These are phyloP conservation scores for Sporormia fimetaria DNA, from an alignment of 495 filamentous ascomycete genomes.

Conservation along the genomic window DNA sequence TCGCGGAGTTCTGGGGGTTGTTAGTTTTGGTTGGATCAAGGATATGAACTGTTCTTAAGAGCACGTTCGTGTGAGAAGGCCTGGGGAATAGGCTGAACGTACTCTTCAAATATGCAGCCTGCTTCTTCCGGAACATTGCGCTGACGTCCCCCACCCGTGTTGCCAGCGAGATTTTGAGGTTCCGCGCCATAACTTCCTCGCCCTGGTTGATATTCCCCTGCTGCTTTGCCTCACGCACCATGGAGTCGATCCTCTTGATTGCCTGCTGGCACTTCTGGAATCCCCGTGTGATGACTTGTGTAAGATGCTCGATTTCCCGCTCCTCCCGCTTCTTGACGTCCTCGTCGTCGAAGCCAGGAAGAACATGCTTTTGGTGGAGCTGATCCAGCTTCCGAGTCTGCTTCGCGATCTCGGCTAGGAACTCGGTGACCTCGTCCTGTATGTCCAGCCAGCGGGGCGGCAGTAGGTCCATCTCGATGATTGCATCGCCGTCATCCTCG, in stretches of 20 bases:
- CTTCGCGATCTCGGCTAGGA: slow-evolving; percentile 66
- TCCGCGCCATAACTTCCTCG: slow-evolving; percentile 91
- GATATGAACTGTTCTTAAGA: too few relatives aligned
- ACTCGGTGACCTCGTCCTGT: slow-evolving; percentile 81
- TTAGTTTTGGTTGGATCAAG: slow-evolving; percentile 7
- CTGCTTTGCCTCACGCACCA: slow-evolving; percentile 65
- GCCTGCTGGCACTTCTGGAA: slow-evolving; percentile 84
- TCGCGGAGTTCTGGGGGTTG: slow-evolving; percentile 61
- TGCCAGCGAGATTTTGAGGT: slow-evolving; percentile 85
- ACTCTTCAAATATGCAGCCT: slow-evolving; percentile 94
- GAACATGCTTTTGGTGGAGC: slow-evolving; percentile 90
- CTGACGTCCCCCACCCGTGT: slow-evolving; percentile 84
- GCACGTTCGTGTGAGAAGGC: too few relatives aligned
- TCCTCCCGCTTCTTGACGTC: slow-evolving; percentile 74
- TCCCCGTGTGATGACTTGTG: slow-evolving; percentile 73
- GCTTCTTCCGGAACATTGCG: slow-evolving; percentile 87
- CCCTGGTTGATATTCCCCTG: slow-evolving; percentile 58
- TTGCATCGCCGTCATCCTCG: slow-evolving; percentile 79
- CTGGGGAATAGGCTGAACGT: too few relatives aligned
- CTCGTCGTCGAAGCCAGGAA: slow-evolving; percentile 95
- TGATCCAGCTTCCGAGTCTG: slow-evolving; percentile 79
- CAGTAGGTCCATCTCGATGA: slow-evolving; percentile 97
- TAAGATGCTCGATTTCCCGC: slow-evolving; percentile 76
- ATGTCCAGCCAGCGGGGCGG: slow-evolving; percentile 94
- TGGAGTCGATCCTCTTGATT: slow-evolving; percentile 73